Percentiles rank a stretch among this genome's conserved stretches.
Evolutionary conservation across 805 yeast genomes (phyloP).

Genomic region (Myxozyma sirexii): DNA sequence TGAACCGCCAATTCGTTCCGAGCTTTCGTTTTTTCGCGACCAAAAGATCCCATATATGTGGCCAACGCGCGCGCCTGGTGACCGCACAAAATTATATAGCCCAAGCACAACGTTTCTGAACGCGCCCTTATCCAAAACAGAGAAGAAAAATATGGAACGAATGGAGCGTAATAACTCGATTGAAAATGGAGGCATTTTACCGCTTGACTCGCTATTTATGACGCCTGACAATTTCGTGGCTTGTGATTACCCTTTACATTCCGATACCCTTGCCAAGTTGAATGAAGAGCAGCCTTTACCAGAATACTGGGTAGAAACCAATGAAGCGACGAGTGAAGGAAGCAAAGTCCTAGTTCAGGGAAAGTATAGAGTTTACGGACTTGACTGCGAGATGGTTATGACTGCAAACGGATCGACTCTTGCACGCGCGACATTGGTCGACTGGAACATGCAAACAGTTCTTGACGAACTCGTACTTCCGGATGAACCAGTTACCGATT

Average conservation of each 20-base stretch:
- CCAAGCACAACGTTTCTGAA: conserved; percentile 58
- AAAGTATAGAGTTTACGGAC: conserved; percentile 54
- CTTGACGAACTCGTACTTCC: conserved; percentile 83
- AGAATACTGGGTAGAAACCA: conserved; percentile 59
- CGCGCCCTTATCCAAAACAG: conserved; percentile 60
- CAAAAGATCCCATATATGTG: conserved; percentile 42
- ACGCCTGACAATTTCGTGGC: conserved; percentile 51
- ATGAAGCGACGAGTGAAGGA: conserved; percentile 42
- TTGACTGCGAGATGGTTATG: conserved; percentile 94
- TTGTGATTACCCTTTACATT: conserved; percentile 66
- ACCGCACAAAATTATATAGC: conserved; percentile 57
- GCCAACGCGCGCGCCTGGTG: conserved; percentile 68
- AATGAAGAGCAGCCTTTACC: conserved; percentile 24
- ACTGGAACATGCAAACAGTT: conserved; percentile 49
- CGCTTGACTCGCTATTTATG: conserved; percentile 50
- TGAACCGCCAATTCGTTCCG: conserved; percentile 11
- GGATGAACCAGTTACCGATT: conserved; percentile 69
- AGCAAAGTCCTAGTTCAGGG: conserved; percentile 17
- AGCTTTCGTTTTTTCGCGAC: conserved; percentile 44
- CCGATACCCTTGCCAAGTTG: conserved; percentile 36
- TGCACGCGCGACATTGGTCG: conserved; percentile 75
- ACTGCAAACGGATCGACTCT: conserved; percentile 64
- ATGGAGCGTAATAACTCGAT: neutral
- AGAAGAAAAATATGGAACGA: conserved; percentile 46
- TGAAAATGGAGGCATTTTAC: conserved; percentile 1